phyloP scores from a whole-genome alignment of 345 rosid species.

The Rhodamnia argentea region DNA sequence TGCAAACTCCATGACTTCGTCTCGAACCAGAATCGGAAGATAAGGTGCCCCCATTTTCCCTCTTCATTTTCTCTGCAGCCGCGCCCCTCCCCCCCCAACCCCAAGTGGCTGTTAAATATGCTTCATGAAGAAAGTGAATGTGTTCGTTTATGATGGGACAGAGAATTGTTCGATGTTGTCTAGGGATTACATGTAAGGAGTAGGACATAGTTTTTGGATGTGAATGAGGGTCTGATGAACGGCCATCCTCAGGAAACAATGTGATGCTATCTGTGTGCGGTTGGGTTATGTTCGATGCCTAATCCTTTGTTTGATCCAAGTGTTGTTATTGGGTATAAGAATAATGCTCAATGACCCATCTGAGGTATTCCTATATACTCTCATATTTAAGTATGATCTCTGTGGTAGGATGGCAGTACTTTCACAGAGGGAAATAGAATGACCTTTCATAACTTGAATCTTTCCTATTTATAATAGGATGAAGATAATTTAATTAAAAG shows the following conservation, averaged over 20 bases:
- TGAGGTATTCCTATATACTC: neutral
- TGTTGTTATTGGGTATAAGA: neutral
- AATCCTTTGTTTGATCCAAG: neutral
- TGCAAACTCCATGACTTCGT: neutral
- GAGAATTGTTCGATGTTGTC: neutral
- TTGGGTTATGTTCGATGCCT: neutral
- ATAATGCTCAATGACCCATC: neutral
- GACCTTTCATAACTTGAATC: neutral
- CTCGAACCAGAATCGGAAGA: neutral
- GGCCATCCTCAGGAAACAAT: neutral
- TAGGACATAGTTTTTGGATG: neutral
- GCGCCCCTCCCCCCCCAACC: no score
- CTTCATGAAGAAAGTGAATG: neutral
- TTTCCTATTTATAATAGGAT: neutral
- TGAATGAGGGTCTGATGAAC: neutral
- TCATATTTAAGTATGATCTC: neutral
- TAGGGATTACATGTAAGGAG: no score
- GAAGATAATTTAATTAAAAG: neutral
- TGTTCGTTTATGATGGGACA: neutral
- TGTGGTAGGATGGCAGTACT: neutral
- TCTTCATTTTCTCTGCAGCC: neutral
- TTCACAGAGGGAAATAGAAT: neutral
- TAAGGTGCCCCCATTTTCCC: neutral
- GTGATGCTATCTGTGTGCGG: neutral
- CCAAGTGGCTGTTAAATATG: neutral